Evolutionary conservation across 2,329 filamentous ascomycete species (phyloP).

Genomic region (Teratosphaeria epicoccoides): DNA sequence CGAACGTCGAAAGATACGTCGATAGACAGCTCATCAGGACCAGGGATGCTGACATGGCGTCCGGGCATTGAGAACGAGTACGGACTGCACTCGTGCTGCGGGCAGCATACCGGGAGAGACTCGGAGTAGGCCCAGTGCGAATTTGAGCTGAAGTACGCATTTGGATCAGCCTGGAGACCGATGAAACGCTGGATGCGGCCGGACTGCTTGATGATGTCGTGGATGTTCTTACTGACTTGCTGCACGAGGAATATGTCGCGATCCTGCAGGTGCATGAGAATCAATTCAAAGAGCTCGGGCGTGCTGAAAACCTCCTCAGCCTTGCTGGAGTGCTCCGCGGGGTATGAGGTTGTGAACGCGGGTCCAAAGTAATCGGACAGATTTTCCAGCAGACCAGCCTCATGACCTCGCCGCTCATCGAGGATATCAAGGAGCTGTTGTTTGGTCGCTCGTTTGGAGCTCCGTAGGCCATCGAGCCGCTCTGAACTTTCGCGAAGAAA

Average conservation of each 20-base stretch:
- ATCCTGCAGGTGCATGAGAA: neutral
- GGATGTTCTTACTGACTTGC: neutral
- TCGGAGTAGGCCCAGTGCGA: neutral
- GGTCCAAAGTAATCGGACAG: neutral
- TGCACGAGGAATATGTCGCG: neutral
- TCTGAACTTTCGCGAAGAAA: neutral
- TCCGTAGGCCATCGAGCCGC: neutral
- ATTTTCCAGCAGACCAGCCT: neutral
- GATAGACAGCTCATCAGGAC: neutral
- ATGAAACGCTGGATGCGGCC: neutral
- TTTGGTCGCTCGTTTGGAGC: neutral
- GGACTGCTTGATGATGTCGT: neutral
- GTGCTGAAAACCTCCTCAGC: neutral
- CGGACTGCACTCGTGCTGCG: neutral
- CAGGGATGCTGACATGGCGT: neutral
- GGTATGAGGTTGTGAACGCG: neutral
- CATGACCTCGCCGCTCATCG: neutral
- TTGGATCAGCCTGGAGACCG: neutral
- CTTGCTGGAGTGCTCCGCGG: neutral
- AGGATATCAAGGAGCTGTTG: neutral
- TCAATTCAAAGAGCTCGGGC: neutral
- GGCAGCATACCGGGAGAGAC: neutral
- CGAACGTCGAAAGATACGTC: neutral
- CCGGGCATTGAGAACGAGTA: neutral
- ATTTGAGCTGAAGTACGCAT: neutral